Evolutionary conservation across 78 protist species (phyloP).

Genomic region (Dictyostelium citrinum): DNA sequence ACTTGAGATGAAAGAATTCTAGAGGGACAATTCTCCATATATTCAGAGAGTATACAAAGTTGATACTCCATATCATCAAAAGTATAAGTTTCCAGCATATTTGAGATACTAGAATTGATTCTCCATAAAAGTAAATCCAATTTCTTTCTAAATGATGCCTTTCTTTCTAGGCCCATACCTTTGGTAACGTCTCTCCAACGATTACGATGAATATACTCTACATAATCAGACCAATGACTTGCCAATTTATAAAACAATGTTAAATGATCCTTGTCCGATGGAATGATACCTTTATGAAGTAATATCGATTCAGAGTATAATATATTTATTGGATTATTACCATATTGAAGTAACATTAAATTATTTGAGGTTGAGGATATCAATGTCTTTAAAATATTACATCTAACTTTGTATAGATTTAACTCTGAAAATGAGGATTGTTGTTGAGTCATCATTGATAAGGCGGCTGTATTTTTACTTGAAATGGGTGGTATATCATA

Average conservation of each 20-base stretch:
- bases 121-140: slow-evolving; percentile 70
- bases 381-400: slow-evolving; percentile 30
- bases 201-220: slow-evolving; percentile 60
- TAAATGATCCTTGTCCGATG: slow-evolving; percentile 33
- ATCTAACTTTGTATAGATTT: slow-evolving; percentile 61
- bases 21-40: slow-evolving; percentile 64
- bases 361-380: slow-evolving; percentile 40
- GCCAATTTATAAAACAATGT: slow-evolving; percentile 30
- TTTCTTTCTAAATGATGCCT: slow-evolving; percentile 62
- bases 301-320: slow-evolving; percentile 50
- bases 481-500: background rate
- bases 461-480: background rate
- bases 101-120: slow-evolving; percentile 17
- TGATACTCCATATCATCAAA: slow-evolving; percentile 52
- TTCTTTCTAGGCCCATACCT: slow-evolving; percentile 44
- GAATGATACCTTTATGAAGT: slow-evolving; percentile 59
- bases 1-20: slow-evolving; percentile 69
- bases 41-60: slow-evolving; percentile 44
- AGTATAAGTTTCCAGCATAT: slow-evolving; percentile 26
- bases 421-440: slow-evolving; percentile 1
- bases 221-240: slow-evolving; percentile 75
- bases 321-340: slow-evolving; percentile 65
- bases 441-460: background rate
- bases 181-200: slow-evolving; percentile 72
- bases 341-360: slow-evolving; percentile 45